A percentile compares a stretch with the other conserved stretches of the same genome.
phyloP scores from a whole-genome alignment of 805 yeast species.

The Lachancea dasiensis region DNA sequence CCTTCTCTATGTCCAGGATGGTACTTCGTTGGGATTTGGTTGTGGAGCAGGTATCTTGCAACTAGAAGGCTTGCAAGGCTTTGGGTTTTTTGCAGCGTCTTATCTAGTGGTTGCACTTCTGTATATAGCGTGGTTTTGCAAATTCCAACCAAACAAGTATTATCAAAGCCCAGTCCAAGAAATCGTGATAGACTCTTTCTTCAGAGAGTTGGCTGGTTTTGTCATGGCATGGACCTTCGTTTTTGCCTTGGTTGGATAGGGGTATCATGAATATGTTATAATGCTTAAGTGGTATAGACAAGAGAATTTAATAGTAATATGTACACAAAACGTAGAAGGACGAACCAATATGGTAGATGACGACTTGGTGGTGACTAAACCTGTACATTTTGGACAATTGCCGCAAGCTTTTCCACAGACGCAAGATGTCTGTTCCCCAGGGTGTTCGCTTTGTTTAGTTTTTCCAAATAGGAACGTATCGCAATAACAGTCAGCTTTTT shows the following conservation, averaged over 20 bases:
- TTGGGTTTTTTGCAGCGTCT: constrained; percentile 37
- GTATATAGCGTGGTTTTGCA: constrained; percentile 33
- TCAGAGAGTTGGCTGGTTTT: constrained; percentile 46
- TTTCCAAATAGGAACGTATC: constrained; percentile 73
- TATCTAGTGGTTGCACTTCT: constrained; percentile 32
- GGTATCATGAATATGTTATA: constrained; percentile 4
- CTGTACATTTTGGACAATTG: constrained; percentile 28
- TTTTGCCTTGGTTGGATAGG: constrained; percentile 39
- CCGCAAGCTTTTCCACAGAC: constrained; percentile 33
- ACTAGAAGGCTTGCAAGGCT: constrained; percentile 45
- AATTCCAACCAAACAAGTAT: constrained; percentile 33
- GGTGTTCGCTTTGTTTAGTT: constrained; percentile 32
- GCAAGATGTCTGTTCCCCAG: constrained; percentile 33
- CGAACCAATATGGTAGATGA: neutral
- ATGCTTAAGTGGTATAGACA: constrained; percentile 9
- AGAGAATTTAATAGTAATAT: constrained; percentile 7
- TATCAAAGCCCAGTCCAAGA: constrained; percentile 37
- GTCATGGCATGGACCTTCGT: constrained; percentile 56
- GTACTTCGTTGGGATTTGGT: constrained; percentile 46
- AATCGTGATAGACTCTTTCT: constrained; percentile 39
- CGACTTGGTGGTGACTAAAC: constrained; percentile 7
- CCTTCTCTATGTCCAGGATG: constrained; percentile 36
- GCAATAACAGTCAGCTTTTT: constrained; percentile 64
- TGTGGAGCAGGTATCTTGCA: constrained; percentile 50
- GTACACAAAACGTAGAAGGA: too few species aligned